Evolutionary conservation across 108 stramenopile species (phyloP), one percentile per base, ranked within the genome.

Genomic region (Discostella pseudostelligera): DNA sequence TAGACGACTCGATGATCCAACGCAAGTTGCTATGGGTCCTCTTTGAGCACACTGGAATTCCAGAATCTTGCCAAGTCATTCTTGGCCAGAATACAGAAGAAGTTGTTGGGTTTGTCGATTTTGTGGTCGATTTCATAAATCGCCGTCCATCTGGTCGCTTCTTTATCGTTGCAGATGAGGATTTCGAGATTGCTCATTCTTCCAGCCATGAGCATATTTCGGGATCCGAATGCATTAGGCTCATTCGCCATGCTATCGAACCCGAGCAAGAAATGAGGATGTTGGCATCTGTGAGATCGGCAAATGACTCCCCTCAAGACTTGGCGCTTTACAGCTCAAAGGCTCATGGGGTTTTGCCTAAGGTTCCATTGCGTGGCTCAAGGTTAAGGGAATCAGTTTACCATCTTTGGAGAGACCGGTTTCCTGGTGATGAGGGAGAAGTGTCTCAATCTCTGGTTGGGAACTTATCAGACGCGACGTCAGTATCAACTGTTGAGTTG

Each of bases 81-180:
- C 59, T 83, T 39, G 87, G 87, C 3, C 59, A 73, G 39, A 44
- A 61, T 26, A 56, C 74, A 0, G 72, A 70, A 8, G 87, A 87
- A 68, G 82, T 87, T 22, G 48, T 46, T 25, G 72, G 73, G 7
- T 87, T 87, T 72, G 69, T 59, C 36, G 72, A 84, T 26, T 60
- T 56, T 9, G 73, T 84, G 32, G 55, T 77, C 16, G 44, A 68
- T 10, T 65, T 85, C 12, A 44, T 87, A 47, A 46, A 72, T 7
- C 42, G 76, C 10, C 58, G 85, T 58, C 70, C 70, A 21, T 59
- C 79, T 48, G 80, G 75, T 36, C 70, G 62, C 16, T 60, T 87
- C 44, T 47, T 87, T 14, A 40, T 87, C 11, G 81, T 87, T 42
- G 84, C 74, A 20, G 87, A 87, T 55, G 87, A 87, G 62, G 85